Evolutionary conservation across 106 monocot genomes (phyloP).

Genomic region (Allium cepa): DNA sequence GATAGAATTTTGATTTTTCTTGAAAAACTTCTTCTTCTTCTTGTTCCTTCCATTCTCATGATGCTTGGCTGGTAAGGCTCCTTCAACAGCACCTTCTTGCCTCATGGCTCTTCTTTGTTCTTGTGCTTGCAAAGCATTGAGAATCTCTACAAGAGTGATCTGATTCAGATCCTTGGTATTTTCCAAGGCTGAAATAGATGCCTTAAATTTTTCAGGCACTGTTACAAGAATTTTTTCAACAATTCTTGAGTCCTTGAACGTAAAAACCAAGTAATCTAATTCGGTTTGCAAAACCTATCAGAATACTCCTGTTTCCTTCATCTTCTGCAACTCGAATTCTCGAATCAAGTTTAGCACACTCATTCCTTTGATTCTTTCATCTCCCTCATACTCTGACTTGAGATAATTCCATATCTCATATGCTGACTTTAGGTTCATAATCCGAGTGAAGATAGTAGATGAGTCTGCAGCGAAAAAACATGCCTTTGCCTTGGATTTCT

Average conservation of each 20-base stretch:
- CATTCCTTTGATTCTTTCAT: conserved; percentile 3
- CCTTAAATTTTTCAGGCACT: neutral
- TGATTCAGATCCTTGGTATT: neutral
- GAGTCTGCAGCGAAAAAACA: neutral
- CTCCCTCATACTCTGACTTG: conserved; percentile 1
- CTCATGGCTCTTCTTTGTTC: neutral
- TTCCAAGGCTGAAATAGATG: neutral
- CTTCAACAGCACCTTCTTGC: neutral
- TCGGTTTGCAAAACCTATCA: neutral
- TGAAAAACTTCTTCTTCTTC: neutral
- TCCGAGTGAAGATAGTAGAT: too few relatives aligned
- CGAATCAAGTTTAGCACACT: neutral
- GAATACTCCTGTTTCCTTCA: neutral
- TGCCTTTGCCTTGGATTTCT: neutral
- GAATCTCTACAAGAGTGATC: too few relatives aligned
- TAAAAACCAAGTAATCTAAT: neutral
- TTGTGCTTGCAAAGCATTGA: too few relatives aligned
- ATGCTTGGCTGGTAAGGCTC: neutral
- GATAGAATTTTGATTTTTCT: neutral
- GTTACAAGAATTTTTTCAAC: conserved; percentile 5
- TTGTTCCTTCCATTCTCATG: neutral
- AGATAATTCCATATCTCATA: conserved; percentile 1
- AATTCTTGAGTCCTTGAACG: neutral
- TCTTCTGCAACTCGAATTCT: conserved; percentile 2
- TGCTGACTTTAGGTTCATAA: neutral